phyloP scores from a whole-genome alignment of 2,329 filamentous ascomycete genomes.

The Verticillium tricorpus region DNA sequence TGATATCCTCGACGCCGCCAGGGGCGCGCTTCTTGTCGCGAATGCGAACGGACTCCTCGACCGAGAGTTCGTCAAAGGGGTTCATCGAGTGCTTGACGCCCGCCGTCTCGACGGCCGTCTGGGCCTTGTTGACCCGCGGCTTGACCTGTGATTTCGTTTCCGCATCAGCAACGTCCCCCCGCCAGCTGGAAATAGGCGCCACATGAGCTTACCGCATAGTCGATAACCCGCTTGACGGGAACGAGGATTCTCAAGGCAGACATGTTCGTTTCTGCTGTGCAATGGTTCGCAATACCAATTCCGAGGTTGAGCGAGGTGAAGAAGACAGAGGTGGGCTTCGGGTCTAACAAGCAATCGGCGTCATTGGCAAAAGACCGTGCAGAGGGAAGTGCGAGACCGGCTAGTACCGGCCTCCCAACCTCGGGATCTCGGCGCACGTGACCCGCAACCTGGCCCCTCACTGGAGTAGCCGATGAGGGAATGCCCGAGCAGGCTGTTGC shows the following conservation, averaged over 20 bases:
- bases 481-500: background rate
- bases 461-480: background rate
- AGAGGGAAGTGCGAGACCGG: constrained; percentile 28
- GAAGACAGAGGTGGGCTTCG: constrained; percentile 6
- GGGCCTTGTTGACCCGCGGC: constrained; percentile 64
- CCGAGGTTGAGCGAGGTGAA: background rate
- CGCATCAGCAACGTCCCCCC: background rate
- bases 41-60: constrained; percentile 93
- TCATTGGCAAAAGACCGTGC: constrained; percentile 14
- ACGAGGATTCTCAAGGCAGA: constrained; percentile 55
- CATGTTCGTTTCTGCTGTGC: constrained; percentile 8
- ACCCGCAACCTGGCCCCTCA: constrained; percentile 8
- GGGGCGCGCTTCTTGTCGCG: constrained; percentile 77
- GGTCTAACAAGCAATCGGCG: constrained; percentile 2
- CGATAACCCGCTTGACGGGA: constrained; percentile 79
- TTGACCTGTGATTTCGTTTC: constrained; percentile 47
- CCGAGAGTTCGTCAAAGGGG: constrained; percentile 96
- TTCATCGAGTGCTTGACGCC: constrained; percentile 98
- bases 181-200: background rate
- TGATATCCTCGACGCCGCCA: constrained; percentile 82
- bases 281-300: background rate
- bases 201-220: constrained; percentile 67
- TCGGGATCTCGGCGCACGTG: constrained; percentile 33
- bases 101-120: constrained; percentile 84
- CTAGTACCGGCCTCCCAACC: constrained; percentile 38